Evolutionary conservation across 495 filamentous ascomycete genomes (phyloP).

Genomic region (Daldinia caldariorum): DNA sequence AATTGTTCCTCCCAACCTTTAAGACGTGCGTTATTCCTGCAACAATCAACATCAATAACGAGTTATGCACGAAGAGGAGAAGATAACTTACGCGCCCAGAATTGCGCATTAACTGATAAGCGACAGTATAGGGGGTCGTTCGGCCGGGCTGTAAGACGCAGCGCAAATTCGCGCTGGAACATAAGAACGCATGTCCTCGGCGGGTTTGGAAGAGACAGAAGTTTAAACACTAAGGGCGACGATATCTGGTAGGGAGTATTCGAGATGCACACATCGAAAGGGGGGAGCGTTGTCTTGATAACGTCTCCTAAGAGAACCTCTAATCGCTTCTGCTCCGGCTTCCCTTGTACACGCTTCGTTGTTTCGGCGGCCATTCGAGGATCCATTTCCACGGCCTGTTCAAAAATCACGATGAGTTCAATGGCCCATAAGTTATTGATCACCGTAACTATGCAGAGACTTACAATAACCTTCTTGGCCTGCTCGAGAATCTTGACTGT

Average conservation of each 20-base stretch:
- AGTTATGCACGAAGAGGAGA: background rate
- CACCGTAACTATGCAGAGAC: background rate
- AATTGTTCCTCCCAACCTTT: slow-evolving; percentile 94
- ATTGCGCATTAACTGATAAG: slow-evolving; percentile 90
- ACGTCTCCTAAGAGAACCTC: slow-evolving; percentile 92
- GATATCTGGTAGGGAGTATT: slow-evolving; percentile 97
- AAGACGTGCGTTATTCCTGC: slow-evolving; percentile 42
- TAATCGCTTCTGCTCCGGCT: slow-evolving; percentile 78
- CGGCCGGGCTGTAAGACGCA: slow-evolving; percentile 67
- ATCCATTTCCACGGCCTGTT: slow-evolving; percentile 78
- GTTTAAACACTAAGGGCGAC: slow-evolving; percentile 89
- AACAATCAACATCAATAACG: background rate
- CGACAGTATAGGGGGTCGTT: slow-evolving; percentile 87
- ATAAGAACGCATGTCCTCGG: slow-evolving; percentile 85
- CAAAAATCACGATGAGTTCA: slow-evolving; percentile 14
- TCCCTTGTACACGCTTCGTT: slow-evolving; percentile 92
- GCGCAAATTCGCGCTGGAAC: slow-evolving; percentile 67
- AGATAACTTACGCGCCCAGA: slow-evolving; percentile 68
- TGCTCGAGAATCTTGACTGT: slow-evolving; percentile 89
- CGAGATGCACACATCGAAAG: slow-evolving; percentile 66
- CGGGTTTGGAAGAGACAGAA: slow-evolving; percentile 76
- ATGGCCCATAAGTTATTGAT: background rate
- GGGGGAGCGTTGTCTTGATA: slow-evolving; percentile 69
- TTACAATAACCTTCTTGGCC: slow-evolving; percentile 83
- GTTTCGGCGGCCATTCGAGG: slow-evolving; percentile 97